These are phyloP conservation scores for Pleurotus salmoneostramineus DNA, from an alignment of 768 basidiomycete species.

Conservation along the genomic window DNA sequence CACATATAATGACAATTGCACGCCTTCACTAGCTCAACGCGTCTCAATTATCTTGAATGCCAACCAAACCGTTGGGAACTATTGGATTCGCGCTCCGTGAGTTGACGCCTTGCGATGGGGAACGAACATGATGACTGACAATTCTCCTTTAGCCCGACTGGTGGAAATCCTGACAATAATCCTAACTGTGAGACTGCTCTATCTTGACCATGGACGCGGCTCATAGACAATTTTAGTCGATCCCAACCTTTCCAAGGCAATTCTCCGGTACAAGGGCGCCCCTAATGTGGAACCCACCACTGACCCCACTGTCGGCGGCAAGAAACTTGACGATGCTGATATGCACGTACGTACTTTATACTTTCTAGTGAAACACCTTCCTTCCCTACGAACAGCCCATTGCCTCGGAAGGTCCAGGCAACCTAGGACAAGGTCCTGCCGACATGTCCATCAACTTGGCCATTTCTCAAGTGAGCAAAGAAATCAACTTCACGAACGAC, in stretches of 20 bases:
- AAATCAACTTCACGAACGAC: not conserved
- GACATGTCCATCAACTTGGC: constrained; percentile 18
- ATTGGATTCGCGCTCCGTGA: constrained; percentile 26
- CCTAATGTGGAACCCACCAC: constrained; percentile 26
- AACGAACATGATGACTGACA: not conserved
- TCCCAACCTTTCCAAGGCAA: constrained; percentile 28
- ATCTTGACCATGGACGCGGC: not conserved
- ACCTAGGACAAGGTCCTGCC: constrained; percentile 15
- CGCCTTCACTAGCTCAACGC: constrained; percentile 35
- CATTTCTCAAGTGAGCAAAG: constrained; percentile 14
- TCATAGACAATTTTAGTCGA: constrained; percentile 14
- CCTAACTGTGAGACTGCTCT: constrained; percentile 18
- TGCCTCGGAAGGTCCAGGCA: constrained; percentile 13
- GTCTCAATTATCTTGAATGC: constrained; percentile 38
- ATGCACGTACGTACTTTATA: constrained; percentile 21
- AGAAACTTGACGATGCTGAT: constrained; percentile 20
- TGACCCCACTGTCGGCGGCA: constrained; percentile 12
- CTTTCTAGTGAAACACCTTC: too few species aligned
- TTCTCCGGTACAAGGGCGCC: constrained; percentile 34
- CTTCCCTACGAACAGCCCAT: constrained; percentile 9
- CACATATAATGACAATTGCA: constrained; percentile 22
- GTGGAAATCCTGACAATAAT: constrained; percentile 20
- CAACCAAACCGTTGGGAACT: constrained; percentile 35
- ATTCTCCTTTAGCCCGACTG: constrained; percentile 14
- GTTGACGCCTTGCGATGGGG: too few species aligned